Conservation (phyloP, 1,284 basidiomycete genomes). For the Xanthoconium separans region DNA sequence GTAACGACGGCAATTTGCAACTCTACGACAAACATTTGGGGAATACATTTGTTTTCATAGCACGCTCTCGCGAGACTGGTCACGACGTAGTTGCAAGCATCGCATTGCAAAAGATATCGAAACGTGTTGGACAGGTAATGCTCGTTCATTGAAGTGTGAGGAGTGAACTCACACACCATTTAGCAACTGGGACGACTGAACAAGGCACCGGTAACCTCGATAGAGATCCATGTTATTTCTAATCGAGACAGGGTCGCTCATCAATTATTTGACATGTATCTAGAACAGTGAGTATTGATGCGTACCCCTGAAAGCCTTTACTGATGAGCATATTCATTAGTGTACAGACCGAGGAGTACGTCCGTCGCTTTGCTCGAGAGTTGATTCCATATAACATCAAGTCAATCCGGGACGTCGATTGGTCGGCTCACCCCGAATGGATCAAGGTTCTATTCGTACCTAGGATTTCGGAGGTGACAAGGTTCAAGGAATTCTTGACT, state of each 20-base stretch:
- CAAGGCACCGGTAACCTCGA: slow-evolving; percentile 46
- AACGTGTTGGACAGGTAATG: slow-evolving; percentile 46
- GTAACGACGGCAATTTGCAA: slow-evolving; percentile 52
- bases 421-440: slow-evolving; percentile 40
- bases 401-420: slow-evolving; percentile 42
- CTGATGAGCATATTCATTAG: slow-evolving; percentile 31
- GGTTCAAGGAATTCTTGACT: slow-evolving; percentile 33
- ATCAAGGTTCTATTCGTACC: slow-evolving; percentile 20
- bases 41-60: slow-evolving; percentile 60
- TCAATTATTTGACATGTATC: slow-evolving; percentile 63
- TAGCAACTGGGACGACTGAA: slow-evolving; percentile 62
- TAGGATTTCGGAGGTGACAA: slow-evolving; percentile 32
- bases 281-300: slow-evolving; percentile 52
- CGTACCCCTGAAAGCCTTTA: not conserved
- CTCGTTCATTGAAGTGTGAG: too few species aligned
- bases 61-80: slow-evolving; percentile 43
- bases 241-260: slow-evolving; percentile 63
- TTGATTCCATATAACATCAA: slow-evolving; percentile 40
- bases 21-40: slow-evolving; percentile 51
- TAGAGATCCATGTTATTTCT: slow-evolving; percentile 67
- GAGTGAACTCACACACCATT: not conserved
- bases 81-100: slow-evolving; percentile 56
- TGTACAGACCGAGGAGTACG: slow-evolving; percentile 53
- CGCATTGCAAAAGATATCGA: slow-evolving; percentile 59
- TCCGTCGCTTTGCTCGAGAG: slow-evolving; percentile 50